Evolutionary conservation across 352 stramenopile genomes (phyloP), one percentile per base, ranked within the genome.

Genomic region (Globisporangium ultimum): DNA sequence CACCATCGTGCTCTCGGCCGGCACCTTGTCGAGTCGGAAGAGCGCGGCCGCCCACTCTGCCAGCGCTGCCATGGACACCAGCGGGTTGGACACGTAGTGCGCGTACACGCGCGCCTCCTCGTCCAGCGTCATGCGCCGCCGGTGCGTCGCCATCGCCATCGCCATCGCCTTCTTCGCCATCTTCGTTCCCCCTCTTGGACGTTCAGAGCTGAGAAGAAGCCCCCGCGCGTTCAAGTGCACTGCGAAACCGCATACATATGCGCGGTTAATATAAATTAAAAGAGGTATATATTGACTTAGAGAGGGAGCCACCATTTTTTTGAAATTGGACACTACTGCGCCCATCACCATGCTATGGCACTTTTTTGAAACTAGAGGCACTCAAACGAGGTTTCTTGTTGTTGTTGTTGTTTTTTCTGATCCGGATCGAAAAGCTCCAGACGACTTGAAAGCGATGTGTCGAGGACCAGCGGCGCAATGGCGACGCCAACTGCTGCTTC

Each of bases 401-500:
- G 28, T 36, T 8, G 2, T 36, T 10, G 4, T 6, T 36, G 28
- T 36, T 6, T 36, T 10, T 36, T 36, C 28, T 36, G 28, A 36
- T 36, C 28, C 28, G 8, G 28, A 36, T 36, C 28, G 28, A 36
- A 36, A 36, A 11, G 28, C 28, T 36, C 28, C 28, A 36, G 7
- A 5, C 24, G 24, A 36, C 28, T 32, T 32, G 24, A 32, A 32
- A 32, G 28, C 28, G 8, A 36, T 36, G 28, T 36, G 7, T 36
- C 28, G 28, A 36, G 28, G 3, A 5, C 5, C 28, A 36, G 28
- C 8, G 28, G 3, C 42, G 48, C 48, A 55, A 34, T 46, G 57
- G 45, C 50, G 36, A 22, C 69, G 48, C 52, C 58, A 58, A n/a
- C 46, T 65, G 20, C 45, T 84, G 17, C 68, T 61, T 55, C 43